Conservation (phyloP, 225 moss, liverwort and hornwort species). For the Asterella californica region DNA sequence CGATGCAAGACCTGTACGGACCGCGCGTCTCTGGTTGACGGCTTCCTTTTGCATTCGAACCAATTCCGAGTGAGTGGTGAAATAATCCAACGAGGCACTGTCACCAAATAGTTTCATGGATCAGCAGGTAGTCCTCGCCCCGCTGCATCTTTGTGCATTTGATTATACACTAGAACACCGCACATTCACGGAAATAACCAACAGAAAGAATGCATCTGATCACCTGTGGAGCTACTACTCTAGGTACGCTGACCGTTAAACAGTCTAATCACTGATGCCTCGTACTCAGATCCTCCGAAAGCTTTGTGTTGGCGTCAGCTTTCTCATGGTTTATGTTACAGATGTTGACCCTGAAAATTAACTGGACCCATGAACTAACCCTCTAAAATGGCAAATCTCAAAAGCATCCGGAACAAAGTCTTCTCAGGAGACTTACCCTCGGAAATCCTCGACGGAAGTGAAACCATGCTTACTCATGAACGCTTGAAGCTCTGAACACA, state of each 20-base stretch:
- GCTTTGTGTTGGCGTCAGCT: neutral
- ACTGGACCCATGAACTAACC: neutral
- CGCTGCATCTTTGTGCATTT: neutral
- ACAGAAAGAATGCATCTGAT: neutral
- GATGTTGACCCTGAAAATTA: neutral
- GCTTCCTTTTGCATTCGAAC: conserved; percentile 80
- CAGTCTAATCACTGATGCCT: too few relatives aligned
- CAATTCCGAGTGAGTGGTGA: conserved; percentile 82
- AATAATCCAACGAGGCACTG: conserved; percentile 90
- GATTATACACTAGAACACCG: neutral
- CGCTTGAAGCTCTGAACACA: conserved; percentile 68
- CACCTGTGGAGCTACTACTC: too few relatives aligned
- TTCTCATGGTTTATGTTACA: neutral
- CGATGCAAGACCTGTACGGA: conserved; percentile 68
- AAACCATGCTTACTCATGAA: conserved; percentile 86
- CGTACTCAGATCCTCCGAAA: too few relatives aligned
- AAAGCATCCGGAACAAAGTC: neutral
- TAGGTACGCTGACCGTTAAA: too few relatives aligned
- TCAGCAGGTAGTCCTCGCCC: neutral
- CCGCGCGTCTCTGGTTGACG: conserved; percentile 45
- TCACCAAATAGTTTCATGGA: neutral
- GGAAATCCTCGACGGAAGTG: conserved; percentile 74
- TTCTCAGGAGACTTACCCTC: conserved; percentile 52
- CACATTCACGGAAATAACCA: neutral
- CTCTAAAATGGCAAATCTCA: neutral